Percentiles rank a stretch among this genome's conserved stretches.
Conservation (phyloP, 2,329 filamentous ascomycete genomes). For the Fusarium napiforme region DNA sequence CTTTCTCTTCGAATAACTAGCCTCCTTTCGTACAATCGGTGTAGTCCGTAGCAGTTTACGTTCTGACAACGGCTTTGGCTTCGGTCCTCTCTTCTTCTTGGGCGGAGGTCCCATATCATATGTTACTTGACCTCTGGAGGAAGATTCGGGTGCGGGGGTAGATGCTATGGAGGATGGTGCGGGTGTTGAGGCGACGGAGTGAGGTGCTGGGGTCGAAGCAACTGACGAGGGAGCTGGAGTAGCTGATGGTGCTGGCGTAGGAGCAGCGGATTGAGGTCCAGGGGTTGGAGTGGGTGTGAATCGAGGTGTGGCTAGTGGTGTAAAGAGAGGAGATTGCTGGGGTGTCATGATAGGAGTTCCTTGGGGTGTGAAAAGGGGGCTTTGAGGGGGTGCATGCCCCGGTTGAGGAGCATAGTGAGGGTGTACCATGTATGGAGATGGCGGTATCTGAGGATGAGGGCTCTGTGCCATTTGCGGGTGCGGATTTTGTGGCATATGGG, state of each 20-base stretch:
- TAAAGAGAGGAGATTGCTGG: background rate
- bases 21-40: constrained; percentile 21
- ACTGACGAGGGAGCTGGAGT: background rate
- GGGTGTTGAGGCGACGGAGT: background rate
- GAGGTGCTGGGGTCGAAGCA: background rate
- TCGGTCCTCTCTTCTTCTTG: constrained; percentile 12
- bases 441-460: background rate
- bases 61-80: constrained; percentile 23
- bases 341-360: background rate
- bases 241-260: background rate
- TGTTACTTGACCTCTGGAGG: background rate
- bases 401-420: background rate
- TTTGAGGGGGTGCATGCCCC: background rate
- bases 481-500: background rate
- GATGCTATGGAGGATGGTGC: background rate
- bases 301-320: background rate
- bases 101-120: background rate
- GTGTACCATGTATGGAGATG: background rate
- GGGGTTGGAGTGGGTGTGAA: background rate
- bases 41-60: background rate
- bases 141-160: background rate
- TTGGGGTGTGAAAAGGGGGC: background rate
- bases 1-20: constrained; percentile 18
- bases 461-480: background rate
- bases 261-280: background rate